Conservation (phyloP, 192 early-diverging fungal species). For the Podila verticillata region DNA sequence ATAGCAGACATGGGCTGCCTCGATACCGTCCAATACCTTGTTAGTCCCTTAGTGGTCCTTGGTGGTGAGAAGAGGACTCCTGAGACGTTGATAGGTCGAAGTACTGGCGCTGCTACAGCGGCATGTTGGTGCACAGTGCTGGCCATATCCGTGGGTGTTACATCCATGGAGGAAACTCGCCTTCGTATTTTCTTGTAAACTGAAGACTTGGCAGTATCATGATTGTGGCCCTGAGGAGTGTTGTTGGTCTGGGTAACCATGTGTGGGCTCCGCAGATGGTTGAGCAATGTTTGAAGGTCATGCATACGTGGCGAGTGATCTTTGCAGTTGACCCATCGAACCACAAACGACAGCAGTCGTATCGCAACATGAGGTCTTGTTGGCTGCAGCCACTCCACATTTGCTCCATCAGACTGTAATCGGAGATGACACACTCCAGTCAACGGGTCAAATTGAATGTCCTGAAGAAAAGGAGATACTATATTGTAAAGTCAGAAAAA, state of each 20-base stretch:
- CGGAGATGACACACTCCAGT: conserved; percentile 43
- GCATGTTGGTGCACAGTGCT: neutral
- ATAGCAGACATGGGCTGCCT: conserved; percentile 29
- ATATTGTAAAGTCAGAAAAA: neutral
- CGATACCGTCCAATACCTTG: conserved; percentile 23
- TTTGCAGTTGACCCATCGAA: conserved; percentile 44
- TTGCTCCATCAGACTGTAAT: neutral
- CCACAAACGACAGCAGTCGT: conserved; percentile 31
- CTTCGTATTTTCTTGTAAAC: conserved; percentile 14
- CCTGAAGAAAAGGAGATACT: conserved; percentile 22
- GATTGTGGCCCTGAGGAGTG: neutral
- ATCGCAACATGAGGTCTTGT: conserved; percentile 30
- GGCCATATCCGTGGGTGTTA: neutral
- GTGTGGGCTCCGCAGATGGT: conserved; percentile 4
- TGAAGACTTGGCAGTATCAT: neutral
- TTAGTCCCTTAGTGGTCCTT: conserved; percentile 23
- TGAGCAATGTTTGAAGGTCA: conserved; percentile 18
- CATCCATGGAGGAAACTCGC: conserved; percentile 1
- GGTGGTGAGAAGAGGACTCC: conserved; percentile 41
- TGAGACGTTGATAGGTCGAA: conserved; percentile 10
- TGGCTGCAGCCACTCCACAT: conserved; percentile 21
- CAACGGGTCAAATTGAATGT: conserved; percentile 30
- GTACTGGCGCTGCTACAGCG: neutral
- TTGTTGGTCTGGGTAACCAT: neutral
- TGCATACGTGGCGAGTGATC: conserved; percentile 45